Evolutionary conservation across 2,329 filamentous ascomycete genomes (phyloP).

Genomic region (Gremmenia infestans): DNA sequence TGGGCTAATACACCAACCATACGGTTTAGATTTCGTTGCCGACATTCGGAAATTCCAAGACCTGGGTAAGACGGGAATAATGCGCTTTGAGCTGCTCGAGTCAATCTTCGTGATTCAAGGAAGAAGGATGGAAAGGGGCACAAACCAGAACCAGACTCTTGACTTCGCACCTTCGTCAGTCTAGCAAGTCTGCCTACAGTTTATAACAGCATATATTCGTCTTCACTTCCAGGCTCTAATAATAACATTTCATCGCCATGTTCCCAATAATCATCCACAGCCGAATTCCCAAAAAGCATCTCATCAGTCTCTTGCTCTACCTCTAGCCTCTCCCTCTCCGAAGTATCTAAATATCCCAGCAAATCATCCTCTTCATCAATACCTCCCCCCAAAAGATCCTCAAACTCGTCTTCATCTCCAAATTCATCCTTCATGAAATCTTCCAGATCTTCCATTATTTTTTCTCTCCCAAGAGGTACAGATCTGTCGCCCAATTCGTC

Average conservation of each 20-base stretch:
- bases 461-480: not conserved
- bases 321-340: conserved; percentile 13
- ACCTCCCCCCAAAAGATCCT: conserved; percentile 11
- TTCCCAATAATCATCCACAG: not conserved
- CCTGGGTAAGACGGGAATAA: too few relatives aligned
- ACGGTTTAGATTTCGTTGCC: too few relatives aligned
- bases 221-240: not conserved
- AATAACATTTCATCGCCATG: conserved; percentile 5
- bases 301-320: conserved; percentile 19
- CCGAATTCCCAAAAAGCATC: conserved; percentile 17
- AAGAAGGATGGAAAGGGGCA: too few relatives aligned
- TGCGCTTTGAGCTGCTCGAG: too few relatives aligned
- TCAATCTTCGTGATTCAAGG: too few relatives aligned
- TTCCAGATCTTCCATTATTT: not conserved
- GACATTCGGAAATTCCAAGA: too few relatives aligned
- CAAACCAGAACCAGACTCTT: too few relatives aligned
- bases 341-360: conserved; percentile 6
- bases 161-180: too few relatives aligned
- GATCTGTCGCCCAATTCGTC: not conserved
- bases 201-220: conserved; percentile 2
- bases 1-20: too few relatives aligned
- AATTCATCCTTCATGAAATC: conserved; percentile 4
- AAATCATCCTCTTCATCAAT: conserved; percentile 7
- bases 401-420: conserved; percentile 7
- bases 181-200: not conserved